These are phyloP conservation scores for Cytospora piceicola DNA, from an alignment of 2,329 filamentous ascomycete species.

Conservation along the genomic window DNA sequence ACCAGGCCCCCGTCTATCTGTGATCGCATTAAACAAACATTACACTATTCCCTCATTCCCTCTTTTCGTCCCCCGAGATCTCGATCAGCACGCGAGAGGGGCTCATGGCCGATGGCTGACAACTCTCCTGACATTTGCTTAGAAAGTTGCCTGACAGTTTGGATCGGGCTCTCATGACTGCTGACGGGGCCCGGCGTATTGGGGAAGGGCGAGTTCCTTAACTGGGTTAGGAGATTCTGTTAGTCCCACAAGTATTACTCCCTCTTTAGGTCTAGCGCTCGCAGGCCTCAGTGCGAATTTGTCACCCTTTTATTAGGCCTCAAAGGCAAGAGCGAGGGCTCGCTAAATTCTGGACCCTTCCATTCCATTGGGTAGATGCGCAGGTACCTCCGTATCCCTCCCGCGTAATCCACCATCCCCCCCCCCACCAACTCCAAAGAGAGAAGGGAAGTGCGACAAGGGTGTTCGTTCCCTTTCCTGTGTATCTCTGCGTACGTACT, in stretches of 20 bases:
- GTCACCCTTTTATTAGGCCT: neutral
- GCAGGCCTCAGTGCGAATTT: neutral
- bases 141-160: neutral
- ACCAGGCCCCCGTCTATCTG: neutral
- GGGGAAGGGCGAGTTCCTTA: neutral
- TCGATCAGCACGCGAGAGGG: neutral
- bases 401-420: neutral
- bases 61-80: neutral
- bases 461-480: neutral
- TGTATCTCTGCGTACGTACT: too few relatives aligned
- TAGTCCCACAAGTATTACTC: neutral
- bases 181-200: constrained; percentile 1
- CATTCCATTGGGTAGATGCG: constrained; percentile 5
- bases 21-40: neutral
- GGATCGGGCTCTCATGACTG: neutral
- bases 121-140: neutral
- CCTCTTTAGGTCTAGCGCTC: neutral
- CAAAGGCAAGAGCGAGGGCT: neutral
- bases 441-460: too few relatives aligned
- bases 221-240: neutral
- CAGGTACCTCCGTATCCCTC: constrained; percentile 2
- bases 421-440: too few relatives aligned
- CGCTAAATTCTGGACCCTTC: constrained; percentile 3
- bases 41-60: neutral
- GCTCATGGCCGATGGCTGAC: neutral